Conservation (phyloP, 2,329 filamentous ascomycete species). For the Didymella exigua region DNA sequence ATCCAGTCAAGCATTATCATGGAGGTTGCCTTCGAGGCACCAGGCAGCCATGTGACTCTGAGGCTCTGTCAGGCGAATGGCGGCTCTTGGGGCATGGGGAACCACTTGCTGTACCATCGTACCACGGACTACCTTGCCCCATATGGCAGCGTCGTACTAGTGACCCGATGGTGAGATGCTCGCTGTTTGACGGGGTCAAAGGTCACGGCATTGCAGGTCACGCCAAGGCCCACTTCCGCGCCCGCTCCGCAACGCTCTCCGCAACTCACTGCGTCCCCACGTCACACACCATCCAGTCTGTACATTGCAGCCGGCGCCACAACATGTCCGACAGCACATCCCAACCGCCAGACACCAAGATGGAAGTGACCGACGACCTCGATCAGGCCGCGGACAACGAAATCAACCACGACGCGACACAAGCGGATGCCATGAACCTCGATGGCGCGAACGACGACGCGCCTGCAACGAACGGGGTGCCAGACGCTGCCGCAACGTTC, state of each 20-base stretch:
- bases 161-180: neutral
- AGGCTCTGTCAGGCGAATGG: constrained; percentile 4
- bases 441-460: constrained; percentile 50
- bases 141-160: neutral
- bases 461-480: constrained; percentile 42
- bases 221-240: constrained; percentile 14
- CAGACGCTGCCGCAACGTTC: constrained; percentile 55
- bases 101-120: neutral
- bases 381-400: constrained; percentile 52
- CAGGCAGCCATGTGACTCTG: neutral
- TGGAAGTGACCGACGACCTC: constrained; percentile 46
- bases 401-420: constrained; percentile 44
- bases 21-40: neutral
- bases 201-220: too few relatives aligned
- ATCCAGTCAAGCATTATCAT: neutral
- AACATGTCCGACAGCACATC: constrained; percentile 43
- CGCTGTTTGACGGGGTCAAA: neutral
- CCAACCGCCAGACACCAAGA: constrained; percentile 35
- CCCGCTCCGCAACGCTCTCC: constrained; percentile 20
- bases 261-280: constrained; percentile 18
- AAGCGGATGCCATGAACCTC: constrained; percentile 49
- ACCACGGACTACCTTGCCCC: neutral
- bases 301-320: constrained; percentile 12
- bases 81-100: neutral
- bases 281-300: constrained; percentile 5